A percentile compares a stretch with the other conserved stretches of the same genome.
These are phyloP conservation scores for Clitopilus passeckerianus DNA, from an alignment of 768 basidiomycete genomes.

Conservation along the genomic window DNA sequence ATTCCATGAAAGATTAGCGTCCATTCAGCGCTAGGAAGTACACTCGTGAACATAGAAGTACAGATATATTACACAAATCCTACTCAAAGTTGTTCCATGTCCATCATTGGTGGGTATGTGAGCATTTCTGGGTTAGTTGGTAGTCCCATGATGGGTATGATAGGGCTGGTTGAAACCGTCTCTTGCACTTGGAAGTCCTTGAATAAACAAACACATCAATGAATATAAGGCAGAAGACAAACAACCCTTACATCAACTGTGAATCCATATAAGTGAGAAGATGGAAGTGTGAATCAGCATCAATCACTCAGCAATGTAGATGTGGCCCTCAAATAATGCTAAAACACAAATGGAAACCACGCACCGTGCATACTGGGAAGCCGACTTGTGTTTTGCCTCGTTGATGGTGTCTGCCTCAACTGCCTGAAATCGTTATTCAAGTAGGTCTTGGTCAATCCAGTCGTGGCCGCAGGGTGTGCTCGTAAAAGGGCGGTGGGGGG, in stretches of 20 bases:
- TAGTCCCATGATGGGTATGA: neutral
- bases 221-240: constrained; percentile 15
- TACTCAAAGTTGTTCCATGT: neutral
- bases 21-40: neutral
- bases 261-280: neutral
- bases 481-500: constrained; percentile 60
- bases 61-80: neutral
- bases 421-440: constrained; percentile 77
- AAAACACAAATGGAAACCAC: constrained; percentile 8
- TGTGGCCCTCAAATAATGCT: too few relatives aligned
- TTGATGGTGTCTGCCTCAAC: constrained; percentile 59
- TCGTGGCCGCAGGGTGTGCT: constrained; percentile 46
- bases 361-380: constrained; percentile 79
- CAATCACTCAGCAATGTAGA: too few relatives aligned
- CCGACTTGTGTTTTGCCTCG: constrained; percentile 80
- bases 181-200: neutral
- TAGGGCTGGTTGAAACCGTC: neutral
- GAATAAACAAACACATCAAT: constrained; percentile 23
- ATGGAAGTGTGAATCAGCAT: neutral
- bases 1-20: neutral
- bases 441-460: constrained; percentile 81
- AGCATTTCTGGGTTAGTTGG: neutral
- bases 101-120: neutral
- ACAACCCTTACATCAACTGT: neutral
- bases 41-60: neutral